Conservation (phyloP, 139 green algal species). For the Chlorella ohadii region DNA sequence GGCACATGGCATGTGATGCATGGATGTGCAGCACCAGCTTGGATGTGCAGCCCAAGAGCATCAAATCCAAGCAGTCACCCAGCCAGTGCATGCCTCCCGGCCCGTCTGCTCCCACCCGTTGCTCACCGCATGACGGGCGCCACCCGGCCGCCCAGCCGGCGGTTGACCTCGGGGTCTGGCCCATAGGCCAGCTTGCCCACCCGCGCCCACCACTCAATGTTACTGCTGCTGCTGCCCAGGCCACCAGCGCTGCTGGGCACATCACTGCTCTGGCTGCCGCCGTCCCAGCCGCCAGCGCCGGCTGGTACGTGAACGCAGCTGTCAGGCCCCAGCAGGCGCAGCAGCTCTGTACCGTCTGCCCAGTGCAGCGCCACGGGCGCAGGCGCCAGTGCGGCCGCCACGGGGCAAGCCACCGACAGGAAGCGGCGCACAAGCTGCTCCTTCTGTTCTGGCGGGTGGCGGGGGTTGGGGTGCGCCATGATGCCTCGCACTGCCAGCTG, state of each 20-base stretch:
- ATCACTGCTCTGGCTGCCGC: background rate
- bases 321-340: background rate
- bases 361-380: background rate
- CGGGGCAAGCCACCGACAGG: background rate
- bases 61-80: too few species aligned
- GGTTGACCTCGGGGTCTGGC: background rate
- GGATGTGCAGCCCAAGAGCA: too few species aligned
- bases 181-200: slow-evolving; percentile 6
- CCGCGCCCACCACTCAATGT: background rate
- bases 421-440: background rate
- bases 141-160: background rate
- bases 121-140: slow-evolving; percentile 4
- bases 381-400: background rate
- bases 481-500: background rate
- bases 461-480: background rate
- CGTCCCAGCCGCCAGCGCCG: background rate
- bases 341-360: background rate
- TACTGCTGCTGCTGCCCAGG: background rate
- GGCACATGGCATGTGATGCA: too few species aligned
- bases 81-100: background rate
- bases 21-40: background rate
- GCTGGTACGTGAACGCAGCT: background rate
- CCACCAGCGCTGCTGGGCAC: background rate
- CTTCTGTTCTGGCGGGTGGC: background rate
- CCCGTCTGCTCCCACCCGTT: too few species aligned